A percentile compares a stretch with the other conserved stretches of the same genome.
Conservation (phyloP, 495 filamentous ascomycete species). For the Cladorrhinum samala region DNA sequence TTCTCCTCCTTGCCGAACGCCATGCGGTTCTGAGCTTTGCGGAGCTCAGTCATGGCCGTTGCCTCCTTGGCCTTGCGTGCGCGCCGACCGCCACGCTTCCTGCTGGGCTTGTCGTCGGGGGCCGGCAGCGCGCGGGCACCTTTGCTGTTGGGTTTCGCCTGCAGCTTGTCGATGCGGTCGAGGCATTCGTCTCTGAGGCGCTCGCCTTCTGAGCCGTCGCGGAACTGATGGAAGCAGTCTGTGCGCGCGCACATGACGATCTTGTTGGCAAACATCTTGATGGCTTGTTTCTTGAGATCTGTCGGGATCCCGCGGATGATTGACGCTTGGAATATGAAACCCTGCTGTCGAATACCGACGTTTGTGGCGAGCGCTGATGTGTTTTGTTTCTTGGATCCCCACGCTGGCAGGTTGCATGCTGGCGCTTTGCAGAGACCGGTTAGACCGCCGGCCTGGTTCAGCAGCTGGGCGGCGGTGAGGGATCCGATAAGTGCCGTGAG, state of each 20-base stretch:
- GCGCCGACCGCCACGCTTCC: conserved; percentile 87
- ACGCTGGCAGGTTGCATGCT: conserved; percentile 82
- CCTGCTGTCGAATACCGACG: conserved; percentile 83
- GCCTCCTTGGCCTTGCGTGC: conserved; percentile 96
- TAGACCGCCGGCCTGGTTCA: conserved; percentile 87
- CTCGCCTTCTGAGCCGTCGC: conserved; percentile 77
- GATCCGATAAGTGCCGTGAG: conserved; percentile 88
- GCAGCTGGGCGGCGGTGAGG: conserved; percentile 90
- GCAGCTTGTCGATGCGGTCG: conserved; percentile 86
- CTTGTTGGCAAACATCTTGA: conserved; percentile 92
- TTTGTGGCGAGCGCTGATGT: conserved; percentile 89
- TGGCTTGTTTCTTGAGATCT: conserved; percentile 88
- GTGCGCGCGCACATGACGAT: conserved; percentile 85
- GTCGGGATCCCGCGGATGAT: conserved; percentile 76
- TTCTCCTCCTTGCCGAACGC: conserved; percentile 94
- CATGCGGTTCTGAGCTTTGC: conserved; percentile 94
- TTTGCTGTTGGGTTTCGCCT: conserved; percentile 88
- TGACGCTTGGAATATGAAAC: conserved; percentile 86
- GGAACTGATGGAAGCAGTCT: conserved; percentile 76
- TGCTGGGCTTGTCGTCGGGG: conserved; percentile 89
- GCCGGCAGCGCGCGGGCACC: conserved; percentile 82
- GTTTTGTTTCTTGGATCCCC: conserved; percentile 80
- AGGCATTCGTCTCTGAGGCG: conserved; percentile 78
- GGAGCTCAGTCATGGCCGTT: conserved; percentile 91
- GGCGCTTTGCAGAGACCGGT: conserved; percentile 86